These are phyloP conservation scores for Phalaenopsis aphrodite DNA, from an alignment of 106 monocot species.

Conservation along the genomic window DNA sequence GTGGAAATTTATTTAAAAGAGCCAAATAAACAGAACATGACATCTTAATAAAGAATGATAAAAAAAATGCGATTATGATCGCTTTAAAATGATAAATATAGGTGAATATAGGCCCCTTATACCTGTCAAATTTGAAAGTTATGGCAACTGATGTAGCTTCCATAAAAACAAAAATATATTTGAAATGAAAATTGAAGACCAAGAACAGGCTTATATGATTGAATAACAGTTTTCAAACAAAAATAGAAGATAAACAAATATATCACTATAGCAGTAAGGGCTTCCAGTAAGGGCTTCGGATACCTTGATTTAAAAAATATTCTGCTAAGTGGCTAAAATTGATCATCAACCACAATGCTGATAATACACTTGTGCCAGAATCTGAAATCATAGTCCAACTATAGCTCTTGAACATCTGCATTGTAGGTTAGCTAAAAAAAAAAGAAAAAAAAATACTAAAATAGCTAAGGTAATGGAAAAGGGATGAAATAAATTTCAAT, in stretches of 20 bases:
- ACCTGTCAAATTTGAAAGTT: not conserved
- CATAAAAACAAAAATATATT: not conserved
- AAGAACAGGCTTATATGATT: not conserved
- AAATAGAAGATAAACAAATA: not conserved
- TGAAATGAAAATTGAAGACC: not conserved
- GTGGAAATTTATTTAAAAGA: too few species aligned
- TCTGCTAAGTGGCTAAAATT: not conserved
- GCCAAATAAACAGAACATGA: too few species aligned
- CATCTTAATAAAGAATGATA: too few species aligned
- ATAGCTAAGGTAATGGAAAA: not conserved
- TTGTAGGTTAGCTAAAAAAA: not conserved
- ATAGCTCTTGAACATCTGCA: not conserved
- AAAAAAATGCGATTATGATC: too few species aligned
- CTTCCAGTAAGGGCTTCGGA: not conserved
- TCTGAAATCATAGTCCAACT: not conserved
- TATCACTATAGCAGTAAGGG: not conserved
- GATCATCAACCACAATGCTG: not conserved
- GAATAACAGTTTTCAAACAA: not conserved
- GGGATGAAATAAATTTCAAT: not conserved
- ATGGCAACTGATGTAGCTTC: not conserved
- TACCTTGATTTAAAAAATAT: slow-evolving; percentile 1
- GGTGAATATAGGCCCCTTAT: too few species aligned
- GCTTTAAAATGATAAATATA: too few species aligned
- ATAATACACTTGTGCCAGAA: not conserved
- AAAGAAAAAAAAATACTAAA: not conserved